phyloP scores from a whole-genome alignment of 2,329 filamentous ascomycete species.

The Aureobasidium sp. region DNA sequence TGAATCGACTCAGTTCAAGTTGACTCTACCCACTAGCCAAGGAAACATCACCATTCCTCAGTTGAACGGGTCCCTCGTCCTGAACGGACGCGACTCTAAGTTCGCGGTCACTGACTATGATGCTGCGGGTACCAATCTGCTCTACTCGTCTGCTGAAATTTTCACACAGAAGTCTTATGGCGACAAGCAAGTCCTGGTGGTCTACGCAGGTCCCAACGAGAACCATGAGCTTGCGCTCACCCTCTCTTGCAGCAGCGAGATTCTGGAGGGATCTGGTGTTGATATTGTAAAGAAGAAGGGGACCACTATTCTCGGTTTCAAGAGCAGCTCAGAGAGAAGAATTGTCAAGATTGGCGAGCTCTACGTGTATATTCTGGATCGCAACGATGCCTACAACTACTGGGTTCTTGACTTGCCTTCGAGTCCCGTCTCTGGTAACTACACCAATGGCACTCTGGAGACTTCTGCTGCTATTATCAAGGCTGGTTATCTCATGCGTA shows the following conservation, averaged over 20 bases:
- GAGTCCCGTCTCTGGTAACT: constrained; percentile 23
- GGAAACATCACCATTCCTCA: constrained; percentile 52
- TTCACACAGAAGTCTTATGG: constrained; percentile 51
- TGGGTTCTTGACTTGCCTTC: constrained; percentile 53
- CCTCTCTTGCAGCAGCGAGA: constrained; percentile 25
- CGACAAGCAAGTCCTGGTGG: constrained; percentile 35
- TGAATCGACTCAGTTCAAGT: constrained; percentile 50
- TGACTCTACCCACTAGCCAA: constrained; percentile 52
- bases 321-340: constrained; percentile 44
- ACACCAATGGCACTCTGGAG: constrained; percentile 25
- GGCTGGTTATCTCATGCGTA: constrained; percentile 56
- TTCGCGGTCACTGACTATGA: constrained; percentile 53
- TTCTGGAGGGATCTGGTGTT: constrained; percentile 33
- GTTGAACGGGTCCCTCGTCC: constrained; percentile 44
- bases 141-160: constrained; percentile 50
- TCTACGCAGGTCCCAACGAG: constrained; percentile 56
- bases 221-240: constrained; percentile 53
- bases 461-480: constrained; percentile 46
- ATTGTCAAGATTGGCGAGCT: constrained; percentile 43
- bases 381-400: constrained; percentile 57
- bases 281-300: constrained; percentile 30
- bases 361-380: constrained; percentile 44
- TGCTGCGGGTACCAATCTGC: constrained; percentile 42
- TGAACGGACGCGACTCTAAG: constrained; percentile 55
- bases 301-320: constrained; percentile 45